These are phyloP conservation scores for Leucaena leucocephala DNA, from an alignment of 306 rosid genomes.

Conservation along the genomic window DNA sequence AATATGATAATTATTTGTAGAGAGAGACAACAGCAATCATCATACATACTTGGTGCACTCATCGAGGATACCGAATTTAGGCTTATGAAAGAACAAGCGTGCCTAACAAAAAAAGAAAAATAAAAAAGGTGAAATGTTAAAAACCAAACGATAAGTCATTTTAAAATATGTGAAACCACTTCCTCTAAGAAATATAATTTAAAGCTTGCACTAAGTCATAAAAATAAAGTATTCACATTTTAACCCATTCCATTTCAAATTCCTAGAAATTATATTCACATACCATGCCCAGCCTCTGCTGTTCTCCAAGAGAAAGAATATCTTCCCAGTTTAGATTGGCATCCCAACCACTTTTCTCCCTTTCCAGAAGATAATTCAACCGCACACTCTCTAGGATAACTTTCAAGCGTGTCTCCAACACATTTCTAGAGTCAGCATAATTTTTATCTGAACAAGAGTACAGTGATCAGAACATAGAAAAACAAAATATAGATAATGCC, in stretches of 20 bases:
- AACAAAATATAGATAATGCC: constrained; percentile 4
- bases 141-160: constrained; percentile 18
- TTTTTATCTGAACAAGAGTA: constrained; percentile 53
- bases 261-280: constrained; percentile 32
- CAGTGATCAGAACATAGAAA: constrained; percentile 37
- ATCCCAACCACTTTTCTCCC: constrained; percentile 86
- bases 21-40: constrained; percentile 24
- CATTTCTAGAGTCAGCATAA: constrained; percentile 39
- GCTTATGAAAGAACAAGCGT: constrained; percentile 94
- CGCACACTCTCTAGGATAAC: constrained; percentile 85
- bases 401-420: constrained; percentile 68
- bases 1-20: background rate
- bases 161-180: constrained; percentile 6
- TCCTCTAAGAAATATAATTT: constrained; percentile 14
- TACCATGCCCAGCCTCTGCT: constrained; percentile 99
- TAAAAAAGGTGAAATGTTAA: constrained; percentile 34
- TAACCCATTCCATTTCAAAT: constrained; percentile 19
- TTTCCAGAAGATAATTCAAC: constrained; percentile 89
- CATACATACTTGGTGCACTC: constrained; percentile 96
- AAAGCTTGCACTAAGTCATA: constrained; percentile 12
- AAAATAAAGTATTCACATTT: constrained; percentile 25
- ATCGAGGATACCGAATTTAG: constrained; percentile 90
- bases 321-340: constrained; percentile 93
- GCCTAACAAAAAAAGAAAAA: constrained; percentile 58
- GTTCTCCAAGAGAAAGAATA: constrained; percentile 93